Base-by-base conservation (phyloP, 1,139 yeast species). In the Protomyces lactucae-debilis region DNA sequence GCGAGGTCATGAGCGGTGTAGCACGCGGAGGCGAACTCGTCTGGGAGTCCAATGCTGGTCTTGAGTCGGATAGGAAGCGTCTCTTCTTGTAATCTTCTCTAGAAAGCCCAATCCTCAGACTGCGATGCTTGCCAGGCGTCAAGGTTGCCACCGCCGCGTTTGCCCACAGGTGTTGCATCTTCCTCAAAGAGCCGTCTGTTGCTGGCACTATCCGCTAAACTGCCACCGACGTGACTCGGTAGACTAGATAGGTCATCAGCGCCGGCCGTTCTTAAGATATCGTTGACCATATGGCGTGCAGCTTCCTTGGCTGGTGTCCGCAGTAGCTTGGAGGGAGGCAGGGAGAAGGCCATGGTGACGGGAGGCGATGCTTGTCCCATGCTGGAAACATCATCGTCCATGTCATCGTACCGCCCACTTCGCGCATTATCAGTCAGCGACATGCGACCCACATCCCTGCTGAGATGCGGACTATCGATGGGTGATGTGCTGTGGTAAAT, bases 1-100 rank as follows among this genome's bases (percentile, higher is more conserved):
- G 97, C 74, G 82, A 98, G 73, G 79, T 95, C 67, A 98, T 92
- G 75, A 87, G 85, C 78, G 99, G 98, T 56, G 82, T 93, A 71
- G 61, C 40, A 6, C 39, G 64, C 35, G 36, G 43, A n/a, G 66
- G 66, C 12, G 61, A 60, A 18, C 46, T 66, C 16, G 60, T 60
- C 52, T 66, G 56, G 56, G 57, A 52, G 21, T 36, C 48, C 21
- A 54, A 66, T 25, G 64, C 66, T 23, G 66, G 66, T 16, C 60
- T 55, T 32, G 66, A 64, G 52, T 53, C 60, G 35, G 60, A 60
- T 37, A 37, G 60, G 16, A 60, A 55, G 60, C 37, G 60, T 5
- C 46, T 54, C 55, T 54, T 54, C 25, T 46, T 59, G 28, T 57
- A 57, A 14, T 16, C 25, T n/a, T n/a, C 6, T 37, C 16, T 37